Evolutionary conservation across 371 early-diverging fungal species (phyloP).

Genomic region (Mortierella sp.): DNA sequence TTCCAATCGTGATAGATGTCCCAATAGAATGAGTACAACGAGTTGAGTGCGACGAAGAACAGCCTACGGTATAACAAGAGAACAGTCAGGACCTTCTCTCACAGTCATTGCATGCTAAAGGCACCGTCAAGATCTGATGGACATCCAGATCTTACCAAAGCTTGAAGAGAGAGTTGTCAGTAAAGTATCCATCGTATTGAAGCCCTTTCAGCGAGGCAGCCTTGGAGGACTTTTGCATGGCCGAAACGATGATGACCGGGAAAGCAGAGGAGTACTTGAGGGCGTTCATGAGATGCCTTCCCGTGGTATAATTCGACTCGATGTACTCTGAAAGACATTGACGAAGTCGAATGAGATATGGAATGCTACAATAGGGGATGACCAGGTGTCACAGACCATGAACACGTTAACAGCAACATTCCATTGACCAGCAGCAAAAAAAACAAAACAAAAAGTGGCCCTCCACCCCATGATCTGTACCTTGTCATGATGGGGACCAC

Average conservation of each 20-base stretch:
- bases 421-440: too few species aligned
- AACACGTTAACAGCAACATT: not conserved
- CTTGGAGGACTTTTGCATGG: slow-evolving; percentile 68
- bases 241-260: slow-evolving; percentile 85
- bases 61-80: slow-evolving; percentile 62
- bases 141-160: slow-evolving; percentile 38
- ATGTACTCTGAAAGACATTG: slow-evolving; percentile 85
- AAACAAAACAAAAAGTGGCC: too few species aligned
- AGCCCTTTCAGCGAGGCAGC: slow-evolving; percentile 28
- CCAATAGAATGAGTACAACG: slow-evolving; percentile 95
- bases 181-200: slow-evolving; percentile 28
- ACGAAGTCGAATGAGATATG: slow-evolving; percentile 86
- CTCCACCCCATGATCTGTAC: too few species aligned
- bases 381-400: not conserved
- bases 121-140: slow-evolving; percentile 7
- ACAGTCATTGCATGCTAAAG: not conserved
- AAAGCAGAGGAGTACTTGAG: slow-evolving; percentile 86
- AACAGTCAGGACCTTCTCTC: not conserved
- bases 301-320: slow-evolving; percentile 56
- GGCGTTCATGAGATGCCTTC: slow-evolving; percentile 87
- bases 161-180: slow-evolving; percentile 41
- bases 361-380: slow-evolving; percentile 62
- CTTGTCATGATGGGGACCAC: slow-evolving; percentile 69
- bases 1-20: slow-evolving; percentile 94
- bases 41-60: slow-evolving; percentile 81